Conservation (phyloP, 345 rosid genomes). For the Gossypium thurberi region DNA sequence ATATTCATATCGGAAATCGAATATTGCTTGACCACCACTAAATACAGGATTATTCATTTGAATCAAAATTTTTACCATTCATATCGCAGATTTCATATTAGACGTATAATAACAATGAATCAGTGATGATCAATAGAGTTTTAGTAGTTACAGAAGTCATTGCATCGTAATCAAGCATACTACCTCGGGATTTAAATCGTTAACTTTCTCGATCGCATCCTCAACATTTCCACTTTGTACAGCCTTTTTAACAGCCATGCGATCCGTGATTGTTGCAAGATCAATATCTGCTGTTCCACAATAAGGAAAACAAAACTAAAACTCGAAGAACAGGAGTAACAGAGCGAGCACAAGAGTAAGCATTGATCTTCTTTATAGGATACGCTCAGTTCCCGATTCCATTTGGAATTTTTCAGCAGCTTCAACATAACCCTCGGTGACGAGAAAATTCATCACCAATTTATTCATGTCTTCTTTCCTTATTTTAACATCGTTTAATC, state of each 20-base stretch:
- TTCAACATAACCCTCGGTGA: conserved; percentile 93
- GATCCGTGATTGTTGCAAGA: conserved; percentile 84
- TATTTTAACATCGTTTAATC: conserved; percentile 69
- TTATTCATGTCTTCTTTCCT: conserved; percentile 95
- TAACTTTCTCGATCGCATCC: conserved; percentile 75
- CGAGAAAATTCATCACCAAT: conserved; percentile 95
- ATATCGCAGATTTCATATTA: background rate
- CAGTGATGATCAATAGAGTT: background rate
- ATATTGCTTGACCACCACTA: background rate
- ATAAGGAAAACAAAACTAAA: conserved; percentile 32
- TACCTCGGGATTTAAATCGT: conserved; percentile 9
- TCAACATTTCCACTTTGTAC: conserved; percentile 92
- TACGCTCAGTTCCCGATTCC: conserved; percentile 96
- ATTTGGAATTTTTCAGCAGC: conserved; percentile 82
- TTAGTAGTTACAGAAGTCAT: background rate
- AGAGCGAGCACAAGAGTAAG: background rate
- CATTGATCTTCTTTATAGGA: conserved; percentile 25
- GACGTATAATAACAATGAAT: background rate
- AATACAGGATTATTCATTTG: background rate
- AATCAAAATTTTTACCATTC: background rate
- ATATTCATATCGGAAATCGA: background rate
- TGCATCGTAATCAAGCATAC: background rate
- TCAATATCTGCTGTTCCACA: conserved; percentile 76
- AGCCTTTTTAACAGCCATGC: conserved; percentile 97
- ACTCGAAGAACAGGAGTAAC: background rate